Base-by-base conservation (phyloP, 352 stramenopile genomes). In the Phytophthora pini region DNA sequence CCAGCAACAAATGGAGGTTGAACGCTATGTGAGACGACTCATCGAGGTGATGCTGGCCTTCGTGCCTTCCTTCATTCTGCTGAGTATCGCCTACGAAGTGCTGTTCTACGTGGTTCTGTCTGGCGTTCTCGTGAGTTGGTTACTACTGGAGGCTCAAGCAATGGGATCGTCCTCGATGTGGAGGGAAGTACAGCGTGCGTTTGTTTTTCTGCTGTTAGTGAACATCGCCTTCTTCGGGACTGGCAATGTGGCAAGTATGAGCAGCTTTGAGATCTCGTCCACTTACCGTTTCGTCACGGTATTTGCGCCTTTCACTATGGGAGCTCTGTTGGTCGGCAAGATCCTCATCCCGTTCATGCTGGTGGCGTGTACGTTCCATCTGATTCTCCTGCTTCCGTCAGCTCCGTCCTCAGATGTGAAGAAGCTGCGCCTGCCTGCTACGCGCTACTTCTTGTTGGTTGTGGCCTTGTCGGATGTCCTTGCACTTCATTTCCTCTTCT, bases 81-180 rank as follows among this genome's bases (percentile, higher is more conserved):
- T 95, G n/a, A 93, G 85, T 51, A 93, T 95, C 52, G 88, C 86
- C 32, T 95, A 93, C 70, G 87, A 95, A 59, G 84, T 94, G 46
- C 68, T 92, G 26, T 95, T 95, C 57, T 94, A 86, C 60, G 72
- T 79, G 41, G 73, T 76, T 27, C 73, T 95, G 4, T 78, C 71
- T 40, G 68, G 62, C 22, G 68, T 89, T 62, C 74, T 94, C 8
- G 61, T 86, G 27, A 74, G 72, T 22, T 95, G 87, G 87, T 45
- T 94, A 36, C 43, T 78, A 0, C 39, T 92, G 17, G 87, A 95
- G 38, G 61, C 71, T 2, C 55, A 77, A 52, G 17, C 63, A 3
- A 31, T 59, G 2, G 20, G 36, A 5, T 68, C 62, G 2, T 50
- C 56, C 38, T 75, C 61, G 13, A 61, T 47, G 24, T 71, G 66